Evolutionary conservation across 1,139 yeast species (phyloP).

Genomic region (Diutina mesorugosa): DNA sequence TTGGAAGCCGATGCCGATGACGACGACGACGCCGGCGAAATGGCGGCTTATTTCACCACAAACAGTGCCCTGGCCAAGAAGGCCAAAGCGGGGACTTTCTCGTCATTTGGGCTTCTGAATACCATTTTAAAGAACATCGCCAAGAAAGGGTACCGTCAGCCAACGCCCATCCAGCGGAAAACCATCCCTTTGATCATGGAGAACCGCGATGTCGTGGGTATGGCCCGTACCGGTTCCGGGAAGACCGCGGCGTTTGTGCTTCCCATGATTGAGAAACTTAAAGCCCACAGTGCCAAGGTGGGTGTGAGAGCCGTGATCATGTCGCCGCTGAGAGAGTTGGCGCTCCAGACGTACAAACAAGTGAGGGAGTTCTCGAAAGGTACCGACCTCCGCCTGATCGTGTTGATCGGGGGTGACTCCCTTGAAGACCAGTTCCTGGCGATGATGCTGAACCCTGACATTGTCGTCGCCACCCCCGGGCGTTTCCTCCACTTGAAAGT

Average conservation of each 20-base stretch:
- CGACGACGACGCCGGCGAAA: constrained; percentile 26
- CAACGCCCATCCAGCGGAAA: constrained; percentile 95
- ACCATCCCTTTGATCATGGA: constrained; percentile 85
- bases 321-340: constrained; percentile 92
- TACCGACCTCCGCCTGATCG: constrained; percentile 66
- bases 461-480: constrained; percentile 90
- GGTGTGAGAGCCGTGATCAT: constrained; percentile 84
- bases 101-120: constrained; percentile 80
- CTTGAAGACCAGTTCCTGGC: constrained; percentile 88
- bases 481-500: constrained; percentile 65
- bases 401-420: constrained; percentile 94
- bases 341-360: constrained; percentile 80
- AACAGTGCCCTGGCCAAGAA: constrained; percentile 38
- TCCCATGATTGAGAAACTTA: constrained; percentile 80
- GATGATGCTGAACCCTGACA: constrained; percentile 90
- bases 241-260: constrained; percentile 96
- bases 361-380: constrained; percentile 82
- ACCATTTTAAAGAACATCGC: constrained; percentile 55
- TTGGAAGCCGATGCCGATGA: constrained; percentile 44
- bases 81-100: constrained; percentile 75
- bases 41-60: constrained; percentile 22
- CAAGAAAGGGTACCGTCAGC: constrained; percentile 83
- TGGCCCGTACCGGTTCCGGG: constrained; percentile 99
- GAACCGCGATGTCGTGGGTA: constrained; percentile 90
- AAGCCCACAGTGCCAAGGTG: constrained; percentile 71